phyloP scores from a whole-genome alignment of 495 filamentous ascomycete species.

The Venustampulla echinocandica region DNA sequence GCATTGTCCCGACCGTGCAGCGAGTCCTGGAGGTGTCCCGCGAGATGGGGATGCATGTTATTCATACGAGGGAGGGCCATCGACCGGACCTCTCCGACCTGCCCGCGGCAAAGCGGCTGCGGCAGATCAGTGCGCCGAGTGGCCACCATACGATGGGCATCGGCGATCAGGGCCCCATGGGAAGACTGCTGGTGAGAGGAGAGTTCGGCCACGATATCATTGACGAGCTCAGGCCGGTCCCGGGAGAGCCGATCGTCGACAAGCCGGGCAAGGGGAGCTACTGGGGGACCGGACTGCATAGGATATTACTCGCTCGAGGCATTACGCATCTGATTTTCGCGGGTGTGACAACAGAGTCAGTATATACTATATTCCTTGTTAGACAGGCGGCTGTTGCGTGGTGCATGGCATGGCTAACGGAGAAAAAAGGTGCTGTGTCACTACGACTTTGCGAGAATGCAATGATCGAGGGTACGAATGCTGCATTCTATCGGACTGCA shows the following conservation, averaged over 20 bases:
- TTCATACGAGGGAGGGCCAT: slow-evolving; percentile 62
- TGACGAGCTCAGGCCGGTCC: slow-evolving; percentile 48
- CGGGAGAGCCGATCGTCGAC: slow-evolving; percentile 55
- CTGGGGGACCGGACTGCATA: slow-evolving; percentile 21
- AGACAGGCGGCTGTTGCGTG: slow-evolving; percentile 22
- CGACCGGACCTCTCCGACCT: slow-evolving; percentile 52
- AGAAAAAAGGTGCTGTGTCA: slow-evolving; percentile 58
- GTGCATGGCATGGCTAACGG: slow-evolving; percentile 37
- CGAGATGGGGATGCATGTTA: slow-evolving; percentile 49
- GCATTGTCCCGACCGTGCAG: slow-evolving; percentile 46
- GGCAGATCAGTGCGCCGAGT: slow-evolving; percentile 43
- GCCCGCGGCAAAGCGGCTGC: slow-evolving; percentile 43
- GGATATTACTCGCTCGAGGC: slow-evolving; percentile 29
- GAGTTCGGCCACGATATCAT: slow-evolving; percentile 58
- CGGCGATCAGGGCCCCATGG: slow-evolving; percentile 53
- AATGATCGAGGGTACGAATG: slow-evolving; percentile 71
- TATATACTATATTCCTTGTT: too few relatives aligned
- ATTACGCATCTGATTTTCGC: slow-evolving; percentile 58
- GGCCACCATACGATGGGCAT: slow-evolving; percentile 42
- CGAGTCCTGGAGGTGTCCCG: slow-evolving; percentile 53
- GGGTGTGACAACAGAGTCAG: slow-evolving; percentile 42
- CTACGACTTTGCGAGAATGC: slow-evolving; percentile 59
- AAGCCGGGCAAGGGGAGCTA: slow-evolving; percentile 46
- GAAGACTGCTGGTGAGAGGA: slow-evolving; percentile 56
- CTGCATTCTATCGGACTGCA: slow-evolving; percentile 36